phyloP scores from a whole-genome alignment of 306 rosid species.

The Acmispon strigosus region DNA sequence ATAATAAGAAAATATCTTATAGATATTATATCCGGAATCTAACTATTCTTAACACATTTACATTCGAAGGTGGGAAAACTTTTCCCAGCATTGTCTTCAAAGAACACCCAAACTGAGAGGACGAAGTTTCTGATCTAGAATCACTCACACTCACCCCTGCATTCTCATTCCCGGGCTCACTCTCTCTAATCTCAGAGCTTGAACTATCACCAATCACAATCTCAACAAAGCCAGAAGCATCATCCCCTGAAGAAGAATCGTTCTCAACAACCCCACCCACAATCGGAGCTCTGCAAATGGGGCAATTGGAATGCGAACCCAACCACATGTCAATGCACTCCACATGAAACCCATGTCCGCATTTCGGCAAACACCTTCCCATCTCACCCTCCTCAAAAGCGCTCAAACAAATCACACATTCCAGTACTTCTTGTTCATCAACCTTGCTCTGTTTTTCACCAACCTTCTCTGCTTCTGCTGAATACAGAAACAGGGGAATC shows the following conservation, averaged over 20 bases:
- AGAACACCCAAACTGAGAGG: conserved; percentile 47
- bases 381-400: conserved; percentile 57
- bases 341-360: conserved; percentile 74
- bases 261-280: conserved; percentile 16
- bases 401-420: conserved; percentile 80
- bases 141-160: not conserved
- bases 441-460: not conserved
- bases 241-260: conserved; percentile 13
- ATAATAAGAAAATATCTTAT: too few relatives aligned
- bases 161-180: not conserved
- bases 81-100: conserved; percentile 66
- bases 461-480: not conserved
- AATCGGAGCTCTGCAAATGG: conserved; percentile 68
- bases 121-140: conserved; percentile 27
- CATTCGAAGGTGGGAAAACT: conserved; percentile 44
- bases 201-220: conserved; percentile 30
- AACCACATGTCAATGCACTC: conserved; percentile 95
- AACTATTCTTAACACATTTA: too few relatives aligned
- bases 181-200: conserved; percentile 30
- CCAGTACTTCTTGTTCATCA: conserved; percentile 29
- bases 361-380: conserved; percentile 61
- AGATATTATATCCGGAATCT: too few relatives aligned
- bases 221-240: conserved; percentile 29
- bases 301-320: conserved; percentile 68
- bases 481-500: conserved; percentile 61